phyloP scores from a whole-genome alignment of 176 grass and related monocot genomes.

The Raddia guianensis region DNA sequence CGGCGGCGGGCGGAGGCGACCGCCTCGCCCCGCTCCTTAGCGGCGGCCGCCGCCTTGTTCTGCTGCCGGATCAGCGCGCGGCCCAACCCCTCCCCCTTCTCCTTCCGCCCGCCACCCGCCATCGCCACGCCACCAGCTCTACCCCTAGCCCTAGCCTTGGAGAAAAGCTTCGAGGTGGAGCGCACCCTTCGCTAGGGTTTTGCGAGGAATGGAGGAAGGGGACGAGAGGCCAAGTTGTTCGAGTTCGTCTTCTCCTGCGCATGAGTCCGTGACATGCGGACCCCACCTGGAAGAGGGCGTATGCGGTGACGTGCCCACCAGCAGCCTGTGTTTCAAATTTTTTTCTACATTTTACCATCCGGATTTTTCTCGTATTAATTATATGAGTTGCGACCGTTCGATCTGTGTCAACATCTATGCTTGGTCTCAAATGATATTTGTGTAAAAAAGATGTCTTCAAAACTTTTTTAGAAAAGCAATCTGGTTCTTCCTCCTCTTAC shows the following conservation, averaged over 20 bases:
- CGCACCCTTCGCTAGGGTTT: slow-evolving; percentile 37
- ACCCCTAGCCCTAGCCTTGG: background rate
- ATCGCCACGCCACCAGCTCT: background rate
- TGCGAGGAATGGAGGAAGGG: slow-evolving; percentile 17
- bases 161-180: background rate
- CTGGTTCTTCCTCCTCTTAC: too few species aligned
- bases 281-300: slow-evolving; percentile 8
- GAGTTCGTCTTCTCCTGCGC: slow-evolving; percentile 14
- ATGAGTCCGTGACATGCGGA: background rate
- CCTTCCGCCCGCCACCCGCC: slow-evolving; percentile 55
- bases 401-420: too few species aligned
- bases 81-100: slow-evolving; percentile 62
- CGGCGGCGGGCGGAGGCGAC: slow-evolving; percentile 48
- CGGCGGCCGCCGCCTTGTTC: slow-evolving; percentile 61
- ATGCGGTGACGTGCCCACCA: slow-evolving; percentile 10
- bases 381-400: too few species aligned
- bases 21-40: slow-evolving; percentile 72
- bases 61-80: slow-evolving; percentile 70
- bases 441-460: too few species aligned
- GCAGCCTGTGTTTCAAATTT: background rate
- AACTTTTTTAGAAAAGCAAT: too few species aligned
- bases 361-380: too few species aligned
- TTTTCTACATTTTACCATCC: background rate
- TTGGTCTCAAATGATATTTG: too few species aligned
- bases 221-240: background rate